Base-by-base conservation (phyloP, 805 yeast genomes). In the Priceomyces medius region DNA sequence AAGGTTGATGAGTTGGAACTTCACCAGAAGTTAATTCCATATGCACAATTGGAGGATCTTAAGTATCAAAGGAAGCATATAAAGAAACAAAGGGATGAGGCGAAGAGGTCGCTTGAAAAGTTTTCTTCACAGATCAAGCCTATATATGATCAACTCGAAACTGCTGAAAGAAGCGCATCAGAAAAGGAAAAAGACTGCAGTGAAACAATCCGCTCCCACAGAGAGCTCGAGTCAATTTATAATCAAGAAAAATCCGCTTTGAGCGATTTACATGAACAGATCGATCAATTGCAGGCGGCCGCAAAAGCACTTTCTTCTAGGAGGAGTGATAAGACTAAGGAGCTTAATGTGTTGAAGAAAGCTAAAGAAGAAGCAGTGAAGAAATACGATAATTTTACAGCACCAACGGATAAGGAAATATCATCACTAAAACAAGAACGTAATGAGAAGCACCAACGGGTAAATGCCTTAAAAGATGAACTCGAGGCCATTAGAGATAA, bases 11-110 rank as follows among this genome's bases (percentile, higher is more conserved):
- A 67, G 40, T 58, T 58, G 41, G 61, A 48, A 14, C 61, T 45
- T 45, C 74, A 59, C 55, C 66, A 55, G 56, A 73, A 54, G 42
- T 54, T 68, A 28, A 50, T 71, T 19, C 76, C 76, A 2, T 71
- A 63, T 44, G 75, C 71, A 1, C 62, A 63, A 46, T 53, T 61
- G 5, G 61, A 64, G 26, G 75, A 71, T 39, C 63, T 68, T 38
- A 66, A 64, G 29, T 53, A 53, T 8, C 56, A 53, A 13, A 61
- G 63, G 41, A 56, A 53, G 16, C 55, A 60, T 10, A 54, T 69
- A 28, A 66, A 72, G 20, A 42, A 50, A 6, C 63, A 61, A 21
- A 50, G 76, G 29, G 68, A 65, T 14, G 53, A 58, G 1, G 71
- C 69, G 4, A 65, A 69, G 35, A 48, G 51, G 10, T 58, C 58